These are phyloP conservation scores for Beauveria brongniartii DNA, from an alignment of 2,329 filamentous ascomycete genomes.

Conservation along the genomic window DNA sequence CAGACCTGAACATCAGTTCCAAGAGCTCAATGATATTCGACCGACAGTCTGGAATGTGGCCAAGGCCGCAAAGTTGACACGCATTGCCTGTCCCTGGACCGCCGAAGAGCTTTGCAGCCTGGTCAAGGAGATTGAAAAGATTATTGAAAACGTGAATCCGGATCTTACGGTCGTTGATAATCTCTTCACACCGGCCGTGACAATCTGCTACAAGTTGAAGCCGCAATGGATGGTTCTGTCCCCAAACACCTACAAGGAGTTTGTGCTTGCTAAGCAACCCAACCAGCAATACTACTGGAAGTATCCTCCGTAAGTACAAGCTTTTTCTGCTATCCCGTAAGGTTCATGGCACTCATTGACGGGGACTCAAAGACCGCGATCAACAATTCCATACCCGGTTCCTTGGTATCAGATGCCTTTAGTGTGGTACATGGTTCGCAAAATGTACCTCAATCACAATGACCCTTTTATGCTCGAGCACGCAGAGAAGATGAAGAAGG, in stretches of 20 bases:
- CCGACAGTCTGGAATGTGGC: conserved; percentile 8
- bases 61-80: neutral
- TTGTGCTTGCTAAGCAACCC: neutral
- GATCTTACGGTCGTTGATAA: conserved; percentile 12
- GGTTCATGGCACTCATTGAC: neutral
- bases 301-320: conserved; percentile 6
- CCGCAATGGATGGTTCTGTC: conserved; percentile 10
- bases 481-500: neutral
- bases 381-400: conserved; percentile 1
- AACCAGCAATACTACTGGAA: conserved; percentile 7
- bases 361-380: neutral
- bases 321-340: neutral
- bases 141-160: conserved; percentile 7
- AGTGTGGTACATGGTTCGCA: conserved; percentile 5
- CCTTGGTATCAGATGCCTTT: conserved; percentile 4
- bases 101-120: conserved; percentile 1
- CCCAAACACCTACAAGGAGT: conserved; percentile 11
- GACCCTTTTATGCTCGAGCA: neutral
- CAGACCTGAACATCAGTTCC: neutral
- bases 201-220: conserved; percentile 7
- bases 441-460: neutral
- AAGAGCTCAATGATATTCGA: neutral
- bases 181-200: conserved; percentile 12
- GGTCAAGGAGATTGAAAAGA: neutral
- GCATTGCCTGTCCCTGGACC: conserved; percentile 10